Evolutionary conservation across 768 basidiomycete genomes (phyloP).

Genomic region (Kwoniella dendrophila): DNA sequence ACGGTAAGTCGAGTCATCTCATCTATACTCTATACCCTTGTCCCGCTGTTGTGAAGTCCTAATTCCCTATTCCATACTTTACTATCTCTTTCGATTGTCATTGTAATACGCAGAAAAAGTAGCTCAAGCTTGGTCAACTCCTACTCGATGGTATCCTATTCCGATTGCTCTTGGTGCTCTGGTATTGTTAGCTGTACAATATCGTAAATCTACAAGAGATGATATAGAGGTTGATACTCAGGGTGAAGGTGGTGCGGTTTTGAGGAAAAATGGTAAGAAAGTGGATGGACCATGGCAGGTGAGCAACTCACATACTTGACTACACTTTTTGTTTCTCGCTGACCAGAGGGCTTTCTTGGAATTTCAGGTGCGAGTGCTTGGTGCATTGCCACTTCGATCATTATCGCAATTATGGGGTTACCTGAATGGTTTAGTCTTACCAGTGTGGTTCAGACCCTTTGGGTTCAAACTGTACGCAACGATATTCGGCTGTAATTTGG

Average conservation of each 20-base stretch:
- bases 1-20: constrained; percentile 17
- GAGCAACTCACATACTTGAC: constrained; percentile 37
- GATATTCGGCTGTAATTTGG: constrained; percentile 90
- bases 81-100: neutral
- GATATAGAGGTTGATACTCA: constrained; percentile 46
- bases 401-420: constrained; percentile 98
- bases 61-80: neutral
- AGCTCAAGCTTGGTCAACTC: constrained; percentile 62
- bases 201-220: constrained; percentile 36
- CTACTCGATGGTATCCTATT: constrained; percentile 93
- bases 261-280: constrained; percentile 39
- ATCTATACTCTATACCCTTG: neutral
- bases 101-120: constrained; percentile 15
- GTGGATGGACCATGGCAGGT: constrained; percentile 94
- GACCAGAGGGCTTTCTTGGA: neutral
- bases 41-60: neutral
- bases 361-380: constrained; percentile 83
- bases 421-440: constrained; percentile 87
- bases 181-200: constrained; percentile 62
- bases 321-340: neutral
- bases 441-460: constrained; percentile 90
- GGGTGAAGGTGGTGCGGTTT: constrained; percentile 46
- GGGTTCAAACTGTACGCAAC: constrained; percentile 82
- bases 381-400: constrained; percentile 88
- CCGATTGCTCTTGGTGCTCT: constrained; percentile 86